Evolutionary conservation across 1,284 basidiomycete species (phyloP), one percentile per base, ranked within the genome.

Genomic region (Tilletiaria anomala): DNA sequence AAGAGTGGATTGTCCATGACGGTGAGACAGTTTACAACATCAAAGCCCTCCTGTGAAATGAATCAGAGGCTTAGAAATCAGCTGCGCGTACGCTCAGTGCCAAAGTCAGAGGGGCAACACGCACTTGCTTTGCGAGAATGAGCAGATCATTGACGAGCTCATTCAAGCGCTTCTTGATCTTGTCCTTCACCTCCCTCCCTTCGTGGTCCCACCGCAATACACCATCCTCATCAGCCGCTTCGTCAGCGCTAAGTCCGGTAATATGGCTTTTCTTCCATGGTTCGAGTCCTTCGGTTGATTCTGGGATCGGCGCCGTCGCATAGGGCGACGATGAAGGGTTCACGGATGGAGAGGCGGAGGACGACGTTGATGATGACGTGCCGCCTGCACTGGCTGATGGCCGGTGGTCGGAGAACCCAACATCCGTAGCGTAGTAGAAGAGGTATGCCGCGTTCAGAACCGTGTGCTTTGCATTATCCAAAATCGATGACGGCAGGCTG

Each of bases 21-120:
- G 6, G 88, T 91, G 46, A 97, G 70, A 1, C 84, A 85, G 68
- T 99, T 97, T 69, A 97, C 79, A 6, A 97, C 93, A 66, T 99
- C 93, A 60, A 97, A 96, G 37, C 78, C 77, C 35, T 80, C 78
- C 68, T 82, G 46, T 4, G 16, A 24, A 40, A 12, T n/a, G 26
- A 3, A 37, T 6, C 21, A 29, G 21, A 38, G 37, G 5, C 6
- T 5, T 14, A n/a, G 3, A 15, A 29, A 11, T 15, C 39, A 35
- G n/a, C 17, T 14, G n/a, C 6, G 17, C 35, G 8, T 18, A 17
- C 17, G 6, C 21, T n/a, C 35, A 15, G n/a, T 21, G 15, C 35
- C 20, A 10, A 15, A 5, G 16, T 8, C 17, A 12, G 52, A 52
- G 5, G 54, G 50, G 6, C 42, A 43, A 2, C 43, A 32, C 43